Base-by-base conservation (phyloP, 2,329 filamentous ascomycete genomes). In the Trichoderma sp. region DNA sequence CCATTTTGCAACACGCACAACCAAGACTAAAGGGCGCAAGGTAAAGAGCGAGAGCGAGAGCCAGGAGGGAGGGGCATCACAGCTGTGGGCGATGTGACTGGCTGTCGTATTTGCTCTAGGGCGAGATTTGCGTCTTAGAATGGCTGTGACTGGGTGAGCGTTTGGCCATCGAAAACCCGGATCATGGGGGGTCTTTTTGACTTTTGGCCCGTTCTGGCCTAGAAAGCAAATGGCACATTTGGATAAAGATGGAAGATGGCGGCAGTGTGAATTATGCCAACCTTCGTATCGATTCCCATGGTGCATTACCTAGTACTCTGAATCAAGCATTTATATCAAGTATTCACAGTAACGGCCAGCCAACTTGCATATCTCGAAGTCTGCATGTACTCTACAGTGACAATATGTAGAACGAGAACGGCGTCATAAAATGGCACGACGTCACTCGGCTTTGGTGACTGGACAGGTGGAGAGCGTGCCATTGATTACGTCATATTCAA, bases 401-500 rank as follows among this genome's bases (percentile, higher is more conserved):
- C 15, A 43, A 6, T 43, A 43, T n/a, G 15, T n/a, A n/a, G 39
- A 12, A 23, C 20, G 20, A 53, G 47, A 36, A 15, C 28, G 32
- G 20, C 28, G 9, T 23, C 50, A 59, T 57, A 36, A 30, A 20
- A 34, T 4, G 32, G 64, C 7, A 62, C 55, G 66, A 69, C 68
- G 68, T 71, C 68, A 71, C 57, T 53, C n/a, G 20, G 64, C 32
- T 39, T 39, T 39, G 47, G 17, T 53, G 39, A 36, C 43, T 61
- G 9, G 57, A 23, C 12, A 8, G 28, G 39, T 47, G 61, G 68
- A 71, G 68, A 71, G 20, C 13, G 28, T 61, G 43, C 20, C 62
- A 30, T 34, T 67, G 69, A 67, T 71, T 71, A 71, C 69, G 69
- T 71, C 69, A 71, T 59, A 28, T 32, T n/a, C 26, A 3, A 26